These are phyloP conservation scores for Gossypium aridum DNA, from an alignment of 441 rosid genomes.

Conservation along the genomic window DNA sequence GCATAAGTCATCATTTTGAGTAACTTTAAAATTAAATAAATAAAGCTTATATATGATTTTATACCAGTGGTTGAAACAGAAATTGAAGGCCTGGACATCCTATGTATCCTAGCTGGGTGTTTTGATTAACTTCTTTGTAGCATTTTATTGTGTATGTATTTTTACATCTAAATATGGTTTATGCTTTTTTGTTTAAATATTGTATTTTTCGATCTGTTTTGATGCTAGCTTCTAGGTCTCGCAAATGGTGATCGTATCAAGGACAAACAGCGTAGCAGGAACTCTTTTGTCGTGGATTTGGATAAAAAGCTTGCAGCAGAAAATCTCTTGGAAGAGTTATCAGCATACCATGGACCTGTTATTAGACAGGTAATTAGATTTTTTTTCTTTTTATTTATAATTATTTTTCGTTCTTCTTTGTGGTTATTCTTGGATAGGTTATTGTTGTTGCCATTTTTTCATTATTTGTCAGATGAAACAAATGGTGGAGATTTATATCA, in stretches of 20 bases:
- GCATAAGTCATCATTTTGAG: neutral
- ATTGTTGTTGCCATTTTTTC: neutral
- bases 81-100: neutral
- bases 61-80: neutral
- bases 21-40: neutral
- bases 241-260: constrained; percentile 98
- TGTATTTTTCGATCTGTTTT: constrained; percentile 13
- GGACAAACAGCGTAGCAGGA: constrained; percentile 90
- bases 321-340: constrained; percentile 70
- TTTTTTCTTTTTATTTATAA: neutral
- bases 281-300: constrained; percentile 85
- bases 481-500: constrained; percentile 94
- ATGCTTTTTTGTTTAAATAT: constrained; percentile 13
- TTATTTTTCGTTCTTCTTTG: constrained; percentile 8
- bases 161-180: neutral
- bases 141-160: neutral
- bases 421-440: neutral
- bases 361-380: constrained; percentile 54
- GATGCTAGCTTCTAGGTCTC: constrained; percentile 77
- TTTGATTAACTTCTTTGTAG: neutral
- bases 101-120: neutral
- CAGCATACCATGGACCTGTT: constrained; percentile 67
- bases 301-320: constrained; percentile 92
- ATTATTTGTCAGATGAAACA: constrained; percentile 65
- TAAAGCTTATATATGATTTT: constrained; percentile 5